Evolutionary conservation across 1,139 yeast genomes (phyloP).

Genomic region (Saccharomyces hybrid): DNA sequence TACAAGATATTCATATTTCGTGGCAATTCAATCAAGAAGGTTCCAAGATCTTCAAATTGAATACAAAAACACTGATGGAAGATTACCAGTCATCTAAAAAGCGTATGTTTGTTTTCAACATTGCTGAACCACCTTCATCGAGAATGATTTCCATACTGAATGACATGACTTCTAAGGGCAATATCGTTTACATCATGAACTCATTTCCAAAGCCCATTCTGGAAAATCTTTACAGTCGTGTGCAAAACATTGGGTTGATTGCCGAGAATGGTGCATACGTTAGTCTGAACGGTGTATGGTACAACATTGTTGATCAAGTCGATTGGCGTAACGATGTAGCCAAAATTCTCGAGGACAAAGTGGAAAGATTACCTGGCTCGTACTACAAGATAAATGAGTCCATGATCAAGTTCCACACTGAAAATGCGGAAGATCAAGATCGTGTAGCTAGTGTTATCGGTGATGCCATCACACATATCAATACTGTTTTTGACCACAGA

Average conservation of each 20-base stretch:
- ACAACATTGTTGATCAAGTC: constrained; percentile 48
- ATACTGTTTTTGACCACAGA: constrained; percentile 57
- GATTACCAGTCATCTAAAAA: constrained; percentile 34
- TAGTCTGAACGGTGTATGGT: constrained; percentile 52
- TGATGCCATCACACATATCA: constrained; percentile 77
- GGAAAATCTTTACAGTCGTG: constrained; percentile 60
- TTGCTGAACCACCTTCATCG: constrained; percentile 44
- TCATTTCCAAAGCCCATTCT: constrained; percentile 55
- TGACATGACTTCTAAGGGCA: constrained; percentile 43
- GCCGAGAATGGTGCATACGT: constrained; percentile 84
- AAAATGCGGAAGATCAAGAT: constrained; percentile 59
- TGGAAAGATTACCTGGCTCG: constrained; percentile 77
- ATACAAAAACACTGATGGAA: constrained; percentile 36
- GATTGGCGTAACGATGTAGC: constrained; percentile 54
- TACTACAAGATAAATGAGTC: constrained; percentile 67
- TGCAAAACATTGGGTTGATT: constrained; percentile 67
- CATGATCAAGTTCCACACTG: constrained; percentile 67
- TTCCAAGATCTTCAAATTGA: constrained; percentile 34
- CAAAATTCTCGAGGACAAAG: constrained; percentile 55
- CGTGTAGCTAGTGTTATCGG: constrained; percentile 67
- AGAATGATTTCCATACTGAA: constrained; percentile 42
- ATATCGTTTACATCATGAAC: constrained; percentile 66
- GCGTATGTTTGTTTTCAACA: constrained; percentile 48
- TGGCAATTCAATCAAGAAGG: constrained; percentile 54
- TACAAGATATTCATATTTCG: constrained; percentile 45